Base-by-base conservation (phyloP, 768 basidiomycete species). In the Boletus rubroflammeus region DNA sequence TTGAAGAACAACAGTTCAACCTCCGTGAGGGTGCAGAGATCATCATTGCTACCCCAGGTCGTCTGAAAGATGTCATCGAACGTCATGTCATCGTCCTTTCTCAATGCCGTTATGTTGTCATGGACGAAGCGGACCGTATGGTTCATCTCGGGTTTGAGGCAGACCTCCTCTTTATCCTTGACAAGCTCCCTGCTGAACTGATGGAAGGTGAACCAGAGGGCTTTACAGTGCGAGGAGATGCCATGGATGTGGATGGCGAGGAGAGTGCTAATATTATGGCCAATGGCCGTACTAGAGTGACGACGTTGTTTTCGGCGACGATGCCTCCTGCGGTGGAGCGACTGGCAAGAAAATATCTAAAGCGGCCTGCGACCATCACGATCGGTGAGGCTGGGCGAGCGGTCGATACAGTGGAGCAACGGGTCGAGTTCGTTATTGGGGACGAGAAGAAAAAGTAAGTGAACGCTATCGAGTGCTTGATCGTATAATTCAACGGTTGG, bases 71-170 rank as follows among this genome's bases (percentile, higher is more conserved):
- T 67, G 93, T 98, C 51, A 87, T 99, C 56, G 96, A 99, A 73
- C 85, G 94, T 21, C 91, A 90, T 69, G 93, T 98, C 43, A 79
- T 99, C 40, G 97, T 99, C 19, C 81, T 99, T 41, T 89, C 90
- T 7, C 97, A 99, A 71, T 98, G 97, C 71, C 92, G 93, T 2
- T 98, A 99, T 67, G 87, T 99, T 55, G 96, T 99, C 61, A 97
- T 99, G 97, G 97, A 99, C 70, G 97, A 99, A 78, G 97, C 97
- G 15, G 97, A 99, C 71, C 84, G 97, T 48, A 98, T 99, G 97
- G 95, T 99, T 57, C 86, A 95, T 66, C 84, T 98, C 29, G 97
- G 97, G 15, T 99, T 99, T 68, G 97, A 99, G 71, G 83, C 81
- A 15, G 95, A 97, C 68, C 74, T 99, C 43, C 93, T 89, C 25